Conservation (phyloP, 306 rosid species). For the Medicago ruthenica region DNA sequence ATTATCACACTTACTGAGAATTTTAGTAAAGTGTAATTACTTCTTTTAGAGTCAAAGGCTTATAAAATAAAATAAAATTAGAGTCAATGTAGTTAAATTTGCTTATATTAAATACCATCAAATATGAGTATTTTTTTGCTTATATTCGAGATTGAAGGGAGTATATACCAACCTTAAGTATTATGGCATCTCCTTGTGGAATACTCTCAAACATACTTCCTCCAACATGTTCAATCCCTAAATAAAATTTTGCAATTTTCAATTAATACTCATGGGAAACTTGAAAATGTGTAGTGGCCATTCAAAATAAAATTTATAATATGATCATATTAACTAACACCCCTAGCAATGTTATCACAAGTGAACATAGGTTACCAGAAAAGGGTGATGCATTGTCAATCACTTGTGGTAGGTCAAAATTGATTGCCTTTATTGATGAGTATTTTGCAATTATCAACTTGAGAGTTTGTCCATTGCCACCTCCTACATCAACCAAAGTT, state of each 20-base stretch:
- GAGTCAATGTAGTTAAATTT: too few relatives aligned
- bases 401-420: constrained; percentile 56
- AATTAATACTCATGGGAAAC: background rate
- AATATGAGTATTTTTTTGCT: too few relatives aligned
- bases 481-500: constrained; percentile 51
- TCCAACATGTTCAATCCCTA: constrained; percentile 47
- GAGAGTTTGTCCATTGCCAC: constrained; percentile 48
- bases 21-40: too few relatives aligned
- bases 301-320: background rate
- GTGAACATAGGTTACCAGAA: constrained; percentile 27
- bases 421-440: constrained; percentile 47
- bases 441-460: constrained; percentile 41
- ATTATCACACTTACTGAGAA: too few relatives aligned
- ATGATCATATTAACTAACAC: background rate
- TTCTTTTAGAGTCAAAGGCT: too few relatives aligned
- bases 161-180: constrained; percentile 41
- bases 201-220: constrained; percentile 43
- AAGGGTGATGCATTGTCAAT: constrained; percentile 35
- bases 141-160: too few relatives aligned
- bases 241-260: background rate
- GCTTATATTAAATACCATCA: too few relatives aligned
- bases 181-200: constrained; percentile 49
- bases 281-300: background rate
- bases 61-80: too few relatives aligned
- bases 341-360: too few relatives aligned